Evolutionary conservation across 2,329 filamentous ascomycete genomes (phyloP), one percentile per base, ranked within the genome.

Genomic region (Trichophaea hybrida): DNA sequence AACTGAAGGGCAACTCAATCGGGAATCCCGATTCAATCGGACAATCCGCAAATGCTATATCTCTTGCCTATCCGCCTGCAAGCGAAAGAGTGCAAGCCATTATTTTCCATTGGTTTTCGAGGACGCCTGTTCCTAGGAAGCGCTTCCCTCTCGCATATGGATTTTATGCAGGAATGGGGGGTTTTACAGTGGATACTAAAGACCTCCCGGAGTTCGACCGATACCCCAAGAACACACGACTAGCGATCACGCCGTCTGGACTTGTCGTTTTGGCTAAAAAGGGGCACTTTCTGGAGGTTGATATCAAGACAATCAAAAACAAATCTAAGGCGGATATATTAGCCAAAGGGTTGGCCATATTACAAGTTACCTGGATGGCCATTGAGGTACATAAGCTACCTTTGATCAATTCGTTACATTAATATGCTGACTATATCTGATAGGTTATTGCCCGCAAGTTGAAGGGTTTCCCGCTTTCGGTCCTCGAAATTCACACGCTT

Each of bases 401-500:
- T 13, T n/a, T n/a, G n/a, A n/a, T n/a, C n/a, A n/a, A n/a, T n/a
- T n/a, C n/a, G n/a, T n/a, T n/a, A n/a, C n/a, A n/a, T n/a, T n/a
- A n/a, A n/a, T n/a, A n/a, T n/a, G n/a, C n/a, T n/a, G n/a, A n/a
- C n/a, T n/a, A n/a, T n/a, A n/a, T n/a, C n/a, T n/a, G n/a, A n/a
- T n/a, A 55, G 53, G 13, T 37, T 13, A 40, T 68, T 35, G 59
- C 55, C n/a, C 61, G 69, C 34, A 60, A 69, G 13, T 56, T 58
- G 8, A 46, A 56, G 6, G 40, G 59, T 1, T 61, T 69, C 15
- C 67, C 69, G 1, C 59, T 69, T 13, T 65, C 66, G 1, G 35
- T 70, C 5, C 55, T 70, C 2, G 69, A 70, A 51, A 61, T 70
- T 32, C 68, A 70, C 55, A 70, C 67, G 5, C 35, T 70, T 5